Evolutionary conservation across 208 protist genomes (phyloP).

Genomic region (Leishmania turanica): DNA sequence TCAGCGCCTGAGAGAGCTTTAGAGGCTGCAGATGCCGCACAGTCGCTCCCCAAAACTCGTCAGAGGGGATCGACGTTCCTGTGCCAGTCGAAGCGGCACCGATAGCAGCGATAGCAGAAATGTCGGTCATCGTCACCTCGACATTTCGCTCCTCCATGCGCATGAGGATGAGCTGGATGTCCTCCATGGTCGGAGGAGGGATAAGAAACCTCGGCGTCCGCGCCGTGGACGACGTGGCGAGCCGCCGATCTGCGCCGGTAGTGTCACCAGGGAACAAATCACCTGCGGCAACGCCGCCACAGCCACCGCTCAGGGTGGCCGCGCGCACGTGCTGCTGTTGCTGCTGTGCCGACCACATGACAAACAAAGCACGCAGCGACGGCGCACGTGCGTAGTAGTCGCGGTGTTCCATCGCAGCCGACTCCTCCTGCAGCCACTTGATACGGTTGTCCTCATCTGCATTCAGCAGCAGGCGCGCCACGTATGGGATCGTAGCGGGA

Average conservation of each 20-base stretch:
- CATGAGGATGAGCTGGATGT: conserved; percentile 39
- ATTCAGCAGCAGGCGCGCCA: conserved; percentile 58
- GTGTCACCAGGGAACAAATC: neutral
- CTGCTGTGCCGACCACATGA: conserved; percentile 47
- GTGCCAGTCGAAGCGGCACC: conserved; percentile 13
- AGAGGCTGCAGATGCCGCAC: conserved; percentile 20
- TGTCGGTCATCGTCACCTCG: conserved; percentile 34
- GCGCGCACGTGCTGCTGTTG: conserved; percentile 18
- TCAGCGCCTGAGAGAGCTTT: conserved; percentile 19
- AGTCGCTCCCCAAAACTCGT: conserved; percentile 27
- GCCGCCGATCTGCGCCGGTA: conserved; percentile 7
- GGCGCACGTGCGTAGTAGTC: conserved; percentile 64
- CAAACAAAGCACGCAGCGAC: conserved; percentile 74
- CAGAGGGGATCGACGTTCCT: conserved; percentile 13
- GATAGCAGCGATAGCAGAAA: conserved; percentile 34
- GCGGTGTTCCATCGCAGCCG: conserved; percentile 22
- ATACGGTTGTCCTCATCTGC: conserved; percentile 78
- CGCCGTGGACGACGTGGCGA: conserved; percentile 7
- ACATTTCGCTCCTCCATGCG: conserved; percentile 49
- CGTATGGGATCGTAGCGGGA: conserved; percentile 11
- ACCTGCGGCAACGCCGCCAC: conserved; percentile 1
- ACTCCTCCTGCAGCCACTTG: conserved; percentile 79
- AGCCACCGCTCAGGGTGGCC: conserved; percentile 3
- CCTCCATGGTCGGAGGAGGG: conserved; percentile 25
- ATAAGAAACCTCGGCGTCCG: conserved; percentile 14